Evolutionary conservation across 495 filamentous ascomycete species (phyloP).

Genomic region (Xylaria curta): DNA sequence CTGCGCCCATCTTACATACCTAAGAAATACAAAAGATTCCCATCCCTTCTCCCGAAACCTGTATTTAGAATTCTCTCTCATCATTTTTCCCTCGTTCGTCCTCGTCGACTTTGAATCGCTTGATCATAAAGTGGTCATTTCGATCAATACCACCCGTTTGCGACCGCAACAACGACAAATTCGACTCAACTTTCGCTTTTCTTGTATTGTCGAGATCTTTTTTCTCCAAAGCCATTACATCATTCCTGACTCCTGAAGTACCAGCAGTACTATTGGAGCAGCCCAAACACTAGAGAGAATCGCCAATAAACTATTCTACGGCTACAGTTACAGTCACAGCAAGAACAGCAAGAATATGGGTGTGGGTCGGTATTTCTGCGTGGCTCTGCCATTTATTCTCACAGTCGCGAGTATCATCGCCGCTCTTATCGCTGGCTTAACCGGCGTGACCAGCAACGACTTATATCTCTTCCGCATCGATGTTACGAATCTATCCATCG

Average conservation of each 20-base stretch:
- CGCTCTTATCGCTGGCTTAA: constrained; percentile 73
- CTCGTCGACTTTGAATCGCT: not conserved
- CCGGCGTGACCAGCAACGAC: constrained; percentile 70
- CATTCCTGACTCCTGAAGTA: constrained; percentile 1
- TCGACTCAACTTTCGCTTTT: constrained; percentile 5
- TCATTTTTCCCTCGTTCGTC: constrained; percentile 17
- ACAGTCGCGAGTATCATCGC: constrained; percentile 76
- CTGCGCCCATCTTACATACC: constrained; percentile 20
- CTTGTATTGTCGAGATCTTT: not conserved
- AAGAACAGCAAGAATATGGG: constrained; percentile 47
- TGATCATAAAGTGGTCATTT: not conserved
- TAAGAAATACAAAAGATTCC: constrained; percentile 27
- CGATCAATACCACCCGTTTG: constrained; percentile 3
- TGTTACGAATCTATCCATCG: constrained; percentile 53
- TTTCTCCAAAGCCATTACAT: not conserved
- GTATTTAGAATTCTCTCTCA: not conserved
- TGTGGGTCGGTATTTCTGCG: constrained; percentile 77
- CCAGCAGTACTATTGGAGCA: not conserved
- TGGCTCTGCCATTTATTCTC: constrained; percentile 77
- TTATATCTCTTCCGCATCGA: constrained; percentile 79
- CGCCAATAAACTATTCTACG: not conserved
- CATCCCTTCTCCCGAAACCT: constrained; percentile 14
- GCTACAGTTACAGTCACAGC: not conserved
- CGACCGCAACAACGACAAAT: constrained; percentile 1
- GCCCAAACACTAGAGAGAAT: not conserved